Evolutionary conservation across 1,284 basidiomycete genomes (phyloP), one percentile per base, ranked within the genome.

Genomic region (Rhizoctonia solani): DNA sequence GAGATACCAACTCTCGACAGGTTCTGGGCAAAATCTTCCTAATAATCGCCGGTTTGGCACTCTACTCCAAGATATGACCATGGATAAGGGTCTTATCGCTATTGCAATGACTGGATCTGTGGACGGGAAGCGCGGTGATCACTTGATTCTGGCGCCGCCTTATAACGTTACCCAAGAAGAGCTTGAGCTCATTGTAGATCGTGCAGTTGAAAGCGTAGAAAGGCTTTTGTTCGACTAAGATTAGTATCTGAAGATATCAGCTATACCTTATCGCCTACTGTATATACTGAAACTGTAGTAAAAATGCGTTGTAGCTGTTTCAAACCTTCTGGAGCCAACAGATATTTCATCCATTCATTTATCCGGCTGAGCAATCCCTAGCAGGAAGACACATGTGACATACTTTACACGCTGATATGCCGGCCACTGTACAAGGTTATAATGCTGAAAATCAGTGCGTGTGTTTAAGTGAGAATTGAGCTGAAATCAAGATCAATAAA

Each of bases 21-120:
- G 47, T 34, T 39, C 46, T 50, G 54, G 67, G n/a, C n/a, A 52
- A 49, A 54, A 65, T 5, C 25, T 44, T 44, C 49, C 61, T 6
- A 65, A 50, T 8, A 65, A 65, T 30, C 61, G 61, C 2, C 68
- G 70, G 46, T 72, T 72, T 53, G 71, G 70, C 6, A 37, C 49
- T 6, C 49, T 68, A 11, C 44, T 72, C 25, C 70, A 71, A 53
- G 69, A 69, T 30, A 72, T 67, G 30, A 69, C 71, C 65, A 74
- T 92, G 71, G 75, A 83, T 71, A 87, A 89, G 47, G 86, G 84
- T 2, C 74, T 91, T 58, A 78, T 91, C 66, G 79, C 85, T 34
- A 90, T 92, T 80, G 89, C 85, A 39, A 82, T 92, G 79, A 81
- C 79, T 5, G 89, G 89, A 19, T 87, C 87, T n/a, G 81, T 89